Percentiles rank a stretch among this genome's conserved stretches.
phyloP scores from a whole-genome alignment of 805 yeast species.

The Myxozyma kluyveri region DNA sequence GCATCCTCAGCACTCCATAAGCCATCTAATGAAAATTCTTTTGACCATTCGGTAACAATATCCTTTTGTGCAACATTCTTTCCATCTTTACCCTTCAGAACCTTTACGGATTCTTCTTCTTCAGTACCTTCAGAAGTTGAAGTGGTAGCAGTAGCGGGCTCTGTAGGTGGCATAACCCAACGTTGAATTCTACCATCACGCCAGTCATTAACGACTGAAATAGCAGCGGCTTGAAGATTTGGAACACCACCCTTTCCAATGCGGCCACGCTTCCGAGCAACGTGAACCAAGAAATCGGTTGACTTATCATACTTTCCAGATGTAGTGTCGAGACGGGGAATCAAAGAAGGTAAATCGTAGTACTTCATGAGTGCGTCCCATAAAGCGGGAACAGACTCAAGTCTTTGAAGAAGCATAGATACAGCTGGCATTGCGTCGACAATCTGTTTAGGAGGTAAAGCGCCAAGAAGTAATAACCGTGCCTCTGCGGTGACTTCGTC shows the following conservation, averaged over 20 bases:
- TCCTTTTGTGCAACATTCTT: conserved; percentile 60
- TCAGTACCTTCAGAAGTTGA: conserved; percentile 27
- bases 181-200: conserved; percentile 92
- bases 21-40: conserved; percentile 86
- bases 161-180: conserved; percentile 62
- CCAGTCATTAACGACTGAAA: conserved; percentile 87
- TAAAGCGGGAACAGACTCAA: conserved; percentile 68
- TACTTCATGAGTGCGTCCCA: conserved; percentile 62
- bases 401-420: conserved; percentile 67
- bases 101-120: conserved; percentile 42
- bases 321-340: conserved; percentile 42
- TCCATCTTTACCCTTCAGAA: conserved; percentile 44
- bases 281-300: conserved; percentile 83
- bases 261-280: conserved; percentile 90
- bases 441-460: conserved; percentile 82
- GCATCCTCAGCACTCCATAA: conserved; percentile 19
- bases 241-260: conserved; percentile 92
- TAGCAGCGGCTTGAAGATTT: conserved; percentile 79
- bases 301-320: conserved; percentile 70
- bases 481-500: conserved; percentile 61
- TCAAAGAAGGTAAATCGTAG: conserved; percentile 78
- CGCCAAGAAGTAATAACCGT: conserved; percentile 82
- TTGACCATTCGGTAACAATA: conserved; percentile 85
- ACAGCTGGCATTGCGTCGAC: conserved; percentile 83
- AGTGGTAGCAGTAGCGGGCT: not conserved